Evolutionary conservation across 176 grass and related monocot species (phyloP).

Genomic region (Raddia guianensis): DNA sequence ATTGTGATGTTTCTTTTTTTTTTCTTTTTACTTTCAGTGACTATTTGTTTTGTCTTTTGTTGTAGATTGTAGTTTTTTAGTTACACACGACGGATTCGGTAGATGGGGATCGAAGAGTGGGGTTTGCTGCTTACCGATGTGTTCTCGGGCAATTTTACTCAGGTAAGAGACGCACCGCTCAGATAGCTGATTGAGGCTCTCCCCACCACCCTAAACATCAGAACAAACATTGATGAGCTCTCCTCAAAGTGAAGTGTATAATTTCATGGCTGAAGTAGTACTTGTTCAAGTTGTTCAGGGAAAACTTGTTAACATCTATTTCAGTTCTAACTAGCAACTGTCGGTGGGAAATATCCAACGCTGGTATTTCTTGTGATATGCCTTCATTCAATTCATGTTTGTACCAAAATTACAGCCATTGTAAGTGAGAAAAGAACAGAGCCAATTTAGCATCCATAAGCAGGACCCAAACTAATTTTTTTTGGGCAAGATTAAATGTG

Average conservation of each 20-base stretch:
- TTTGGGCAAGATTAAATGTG: background rate
- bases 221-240: background rate
- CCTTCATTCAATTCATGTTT: background rate
- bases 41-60: too few relatives aligned
- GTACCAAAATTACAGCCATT: background rate
- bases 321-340: background rate
- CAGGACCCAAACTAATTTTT: background rate
- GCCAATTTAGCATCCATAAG: background rate
- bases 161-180: conserved; percentile 65
- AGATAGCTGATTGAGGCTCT: conserved; percentile 66
- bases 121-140: conserved; percentile 48
- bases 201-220: conserved; percentile 66
- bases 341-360: background rate
- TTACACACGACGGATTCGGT: too few relatives aligned
- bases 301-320: background rate
- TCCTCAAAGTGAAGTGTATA: background rate
- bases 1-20: too few relatives aligned
- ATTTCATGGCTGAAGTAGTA: background rate
- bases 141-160: conserved; percentile 55
- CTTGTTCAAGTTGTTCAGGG: too few relatives aligned
- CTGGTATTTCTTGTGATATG: background rate
- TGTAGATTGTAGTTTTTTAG: background rate
- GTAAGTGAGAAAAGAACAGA: background rate
- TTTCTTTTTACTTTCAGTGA: too few relatives aligned
- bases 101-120: too few relatives aligned